phyloP scores from a whole-genome alignment of 768 basidiomycete genomes.

The Suillus subalutaceus region DNA sequence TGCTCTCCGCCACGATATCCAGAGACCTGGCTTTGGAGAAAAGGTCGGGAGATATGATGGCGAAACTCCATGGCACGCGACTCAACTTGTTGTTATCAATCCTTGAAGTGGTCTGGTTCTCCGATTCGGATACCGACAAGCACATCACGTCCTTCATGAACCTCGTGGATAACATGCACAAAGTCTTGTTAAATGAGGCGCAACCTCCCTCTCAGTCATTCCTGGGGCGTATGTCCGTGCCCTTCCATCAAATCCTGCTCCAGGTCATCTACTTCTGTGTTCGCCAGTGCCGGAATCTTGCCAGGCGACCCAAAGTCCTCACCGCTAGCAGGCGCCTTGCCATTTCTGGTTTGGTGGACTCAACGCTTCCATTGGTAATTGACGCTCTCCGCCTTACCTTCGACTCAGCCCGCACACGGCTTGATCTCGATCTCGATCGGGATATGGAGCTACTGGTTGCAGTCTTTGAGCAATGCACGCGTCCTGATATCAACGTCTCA shows the following conservation, averaged over 20 bases:
- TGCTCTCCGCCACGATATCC: conserved; percentile 65
- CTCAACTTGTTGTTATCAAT: conserved; percentile 74
- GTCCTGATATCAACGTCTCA: conserved; percentile 66
- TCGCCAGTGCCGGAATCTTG: conserved; percentile 59
- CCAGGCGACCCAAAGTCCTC: conserved; percentile 49
- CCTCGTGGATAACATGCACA: conserved; percentile 61
- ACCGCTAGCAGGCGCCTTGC: conserved; percentile 64
- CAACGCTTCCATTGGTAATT: conserved; percentile 64
- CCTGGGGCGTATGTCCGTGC: conserved; percentile 59
- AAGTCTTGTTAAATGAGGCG: conserved; percentile 69
- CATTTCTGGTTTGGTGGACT: conserved; percentile 62
- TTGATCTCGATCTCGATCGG: conserved; percentile 68
- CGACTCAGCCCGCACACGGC: conserved; percentile 56
- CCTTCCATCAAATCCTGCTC: conserved; percentile 81
- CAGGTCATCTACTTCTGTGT: conserved; percentile 81
- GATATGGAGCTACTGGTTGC: conserved; percentile 83
- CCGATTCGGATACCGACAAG: conserved; percentile 51
- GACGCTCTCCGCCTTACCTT: conserved; percentile 70
- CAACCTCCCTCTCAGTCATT: conserved; percentile 78
- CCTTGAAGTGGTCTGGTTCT: conserved; percentile 82
- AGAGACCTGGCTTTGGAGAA: conserved; percentile 66
- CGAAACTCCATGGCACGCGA: conserved; percentile 75
- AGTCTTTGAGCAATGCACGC: conserved; percentile 82
- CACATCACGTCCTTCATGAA: conserved; percentile 64
- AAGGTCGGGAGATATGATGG: conserved; percentile 83